A percentile compares a stretch with the other conserved stretches of the same genome.
Conservation (phyloP, 139 green algal genomes). For the Nannochloris sp. region DNA sequence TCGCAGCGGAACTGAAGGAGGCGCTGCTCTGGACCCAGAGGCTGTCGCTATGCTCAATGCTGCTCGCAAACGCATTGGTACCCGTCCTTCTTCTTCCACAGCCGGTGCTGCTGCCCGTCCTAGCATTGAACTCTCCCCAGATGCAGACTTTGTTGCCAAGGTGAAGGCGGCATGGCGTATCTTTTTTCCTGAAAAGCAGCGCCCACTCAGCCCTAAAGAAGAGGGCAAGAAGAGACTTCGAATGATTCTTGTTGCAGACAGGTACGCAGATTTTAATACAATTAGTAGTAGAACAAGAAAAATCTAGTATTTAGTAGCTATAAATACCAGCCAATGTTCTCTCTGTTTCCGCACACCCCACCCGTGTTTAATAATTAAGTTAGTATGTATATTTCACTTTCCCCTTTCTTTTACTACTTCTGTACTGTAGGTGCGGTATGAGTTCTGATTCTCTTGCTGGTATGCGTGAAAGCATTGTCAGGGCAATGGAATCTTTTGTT, state of each 20-base stretch:
- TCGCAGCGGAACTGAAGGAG: too few relatives aligned
- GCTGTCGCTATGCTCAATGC: background rate
- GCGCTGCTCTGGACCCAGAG: background rate
- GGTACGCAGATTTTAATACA: slow-evolving; percentile 19
- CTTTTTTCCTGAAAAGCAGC: slow-evolving; percentile 40
- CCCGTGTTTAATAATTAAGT: too few relatives aligned
- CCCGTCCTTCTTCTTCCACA: background rate
- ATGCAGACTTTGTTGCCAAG: slow-evolving; percentile 28
- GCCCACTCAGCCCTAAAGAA: slow-evolving; percentile 32
- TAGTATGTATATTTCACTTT: too few relatives aligned
- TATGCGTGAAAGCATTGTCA: slow-evolving; percentile 75
- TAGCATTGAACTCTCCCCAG: background rate
- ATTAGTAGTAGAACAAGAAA: too few relatives aligned
- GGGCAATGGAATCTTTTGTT: slow-evolving; percentile 70
- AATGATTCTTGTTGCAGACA: slow-evolving; percentile 77
- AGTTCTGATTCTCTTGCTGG: slow-evolving; percentile 54
- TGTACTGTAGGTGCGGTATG: slow-evolving; percentile 58
- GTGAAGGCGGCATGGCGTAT: slow-evolving; percentile 40
- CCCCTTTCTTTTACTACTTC: background rate
- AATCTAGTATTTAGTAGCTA: too few relatives aligned
- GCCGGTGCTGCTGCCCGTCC: too few relatives aligned
- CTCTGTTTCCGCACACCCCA: too few relatives aligned
- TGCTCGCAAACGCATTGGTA: background rate
- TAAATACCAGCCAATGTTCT: too few relatives aligned
- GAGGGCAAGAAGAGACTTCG: slow-evolving; percentile 53